A percentile compares a stretch with the other conserved stretches of the same genome.
Evolutionary conservation across 192 early-diverging fungal genomes (phyloP).

Genomic region (Coemansia sp.): DNA sequence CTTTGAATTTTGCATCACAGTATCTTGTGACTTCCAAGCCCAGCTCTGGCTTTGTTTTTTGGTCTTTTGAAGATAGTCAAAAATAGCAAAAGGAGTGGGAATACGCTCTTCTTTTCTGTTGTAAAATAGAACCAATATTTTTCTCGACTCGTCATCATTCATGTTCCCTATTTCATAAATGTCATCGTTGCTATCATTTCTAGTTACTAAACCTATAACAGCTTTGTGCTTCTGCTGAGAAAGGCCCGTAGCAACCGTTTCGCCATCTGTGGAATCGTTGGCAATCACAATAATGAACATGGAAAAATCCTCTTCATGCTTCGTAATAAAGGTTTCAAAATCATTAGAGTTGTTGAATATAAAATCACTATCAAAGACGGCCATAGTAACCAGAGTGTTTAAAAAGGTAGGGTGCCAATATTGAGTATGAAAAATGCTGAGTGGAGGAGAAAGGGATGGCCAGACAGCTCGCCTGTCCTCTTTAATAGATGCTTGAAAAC

Average conservation of each 20-base stretch:
- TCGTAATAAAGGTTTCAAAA: background rate
- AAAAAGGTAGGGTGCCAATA: background rate
- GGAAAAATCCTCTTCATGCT: background rate
- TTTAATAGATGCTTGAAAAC: no score
- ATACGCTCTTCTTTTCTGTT: background rate
- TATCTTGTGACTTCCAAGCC: no score
- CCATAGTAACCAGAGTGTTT: no score
- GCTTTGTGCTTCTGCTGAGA: background rate
- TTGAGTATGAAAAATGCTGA: background rate
- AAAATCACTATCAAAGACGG: no score
- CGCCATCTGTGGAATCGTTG: background rate
- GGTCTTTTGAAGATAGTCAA: background rate
- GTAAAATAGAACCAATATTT: background rate
- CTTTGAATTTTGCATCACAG: background rate
- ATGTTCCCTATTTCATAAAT: background rate
- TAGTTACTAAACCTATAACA: background rate
- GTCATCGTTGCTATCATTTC: background rate
- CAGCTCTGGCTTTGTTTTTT: no score
- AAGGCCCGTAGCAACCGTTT: background rate
- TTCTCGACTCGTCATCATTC: background rate
- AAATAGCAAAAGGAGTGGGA: background rate
- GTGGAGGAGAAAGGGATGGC: no score
- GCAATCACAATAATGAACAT: background rate
- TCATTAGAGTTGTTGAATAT: no score
- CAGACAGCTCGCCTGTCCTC: no score